phyloP scores from a whole-genome alignment of 2,329 filamentous ascomycete species.

The Apiospora arundinis region DNA sequence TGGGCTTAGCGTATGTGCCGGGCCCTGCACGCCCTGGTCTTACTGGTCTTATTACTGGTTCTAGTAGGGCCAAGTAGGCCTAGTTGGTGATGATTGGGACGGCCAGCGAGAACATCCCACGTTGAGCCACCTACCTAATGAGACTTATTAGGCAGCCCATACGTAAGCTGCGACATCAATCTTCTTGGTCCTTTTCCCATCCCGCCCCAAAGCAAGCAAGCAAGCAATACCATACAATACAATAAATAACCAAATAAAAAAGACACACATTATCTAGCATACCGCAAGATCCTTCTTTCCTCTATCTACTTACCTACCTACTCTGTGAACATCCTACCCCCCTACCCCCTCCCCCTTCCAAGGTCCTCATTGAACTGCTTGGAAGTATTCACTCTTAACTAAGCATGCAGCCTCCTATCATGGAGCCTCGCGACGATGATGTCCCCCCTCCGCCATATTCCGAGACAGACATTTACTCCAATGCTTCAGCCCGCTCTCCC shows the following conservation, averaged over 20 bases:
- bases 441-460: constrained; percentile 62
- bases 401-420: constrained; percentile 33
- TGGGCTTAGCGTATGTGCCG: not conserved
- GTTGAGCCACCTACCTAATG: constrained; percentile 3
- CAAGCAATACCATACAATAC: no score
- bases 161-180: constrained; percentile 14
- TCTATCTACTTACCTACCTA: not conserved
- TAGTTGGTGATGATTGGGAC: constrained; percentile 9
- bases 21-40: not conserved
- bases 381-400: not conserved
- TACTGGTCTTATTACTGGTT: not conserved
- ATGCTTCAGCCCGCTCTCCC: constrained; percentile 39
- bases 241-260: not conserved
- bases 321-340: not conserved
- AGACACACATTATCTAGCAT: no score
- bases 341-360: not conserved
- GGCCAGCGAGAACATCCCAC: not conserved
- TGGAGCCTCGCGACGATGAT: constrained; percentile 42
- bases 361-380: no score
- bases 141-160: constrained; percentile 21
- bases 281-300: not conserved
- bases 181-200: not conserved
- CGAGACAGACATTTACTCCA: constrained; percentile 62
- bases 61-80: not conserved
- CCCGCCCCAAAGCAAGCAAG: not conserved